These are phyloP conservation scores for Didymella pinodella DNA, from an alignment of 2,329 filamentous ascomycete species.

Conservation along the genomic window DNA sequence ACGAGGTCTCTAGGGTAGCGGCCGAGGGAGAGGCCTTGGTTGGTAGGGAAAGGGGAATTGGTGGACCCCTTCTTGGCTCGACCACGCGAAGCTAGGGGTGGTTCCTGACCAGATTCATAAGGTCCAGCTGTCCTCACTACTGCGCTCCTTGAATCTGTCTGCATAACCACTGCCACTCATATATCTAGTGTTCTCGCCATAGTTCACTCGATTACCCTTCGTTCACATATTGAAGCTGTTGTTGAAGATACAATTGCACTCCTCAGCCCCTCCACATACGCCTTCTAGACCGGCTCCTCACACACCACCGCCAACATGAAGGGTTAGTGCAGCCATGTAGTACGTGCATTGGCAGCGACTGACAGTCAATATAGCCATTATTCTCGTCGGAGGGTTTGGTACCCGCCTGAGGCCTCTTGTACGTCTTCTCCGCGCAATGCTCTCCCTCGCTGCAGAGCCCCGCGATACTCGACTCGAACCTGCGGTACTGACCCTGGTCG, in stretches of 20 bases:
- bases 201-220: slow-evolving; percentile 18
- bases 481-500: slow-evolving; percentile 35
- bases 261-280: slow-evolving; percentile 20
- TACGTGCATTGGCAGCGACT: slow-evolving; percentile 6
- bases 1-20: slow-evolving; percentile 22
- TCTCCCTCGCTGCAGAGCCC: slow-evolving; percentile 29
- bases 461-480: slow-evolving; percentile 26
- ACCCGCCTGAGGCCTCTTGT: slow-evolving; percentile 96
- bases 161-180: slow-evolving; percentile 22
- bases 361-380: slow-evolving; percentile 71
- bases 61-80: slow-evolving; percentile 27
- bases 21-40: slow-evolving; percentile 24
- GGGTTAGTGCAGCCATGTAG: slow-evolving; percentile 34
- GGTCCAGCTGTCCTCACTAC: slow-evolving; percentile 38
- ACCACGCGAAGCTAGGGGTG: slow-evolving; percentile 37
- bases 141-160: slow-evolving; percentile 31
- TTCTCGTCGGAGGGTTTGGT: slow-evolving; percentile 98
- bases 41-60: slow-evolving; percentile 30
- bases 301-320: slow-evolving; percentile 50
- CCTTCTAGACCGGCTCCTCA: slow-evolving; percentile 16
- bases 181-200: slow-evolving; percentile 11
- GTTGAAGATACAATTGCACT: slow-evolving; percentile 28
- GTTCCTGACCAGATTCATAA: slow-evolving; percentile 25
- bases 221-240: slow-evolving; percentile 21
- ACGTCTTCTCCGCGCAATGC: slow-evolving; percentile 47